A percentile compares a stretch with the other conserved stretches of the same genome.
These are phyloP conservation scores for Tetrahymena elliotti DNA, from an alignment of 73 alveolate species.

Conservation along the genomic window DNA sequence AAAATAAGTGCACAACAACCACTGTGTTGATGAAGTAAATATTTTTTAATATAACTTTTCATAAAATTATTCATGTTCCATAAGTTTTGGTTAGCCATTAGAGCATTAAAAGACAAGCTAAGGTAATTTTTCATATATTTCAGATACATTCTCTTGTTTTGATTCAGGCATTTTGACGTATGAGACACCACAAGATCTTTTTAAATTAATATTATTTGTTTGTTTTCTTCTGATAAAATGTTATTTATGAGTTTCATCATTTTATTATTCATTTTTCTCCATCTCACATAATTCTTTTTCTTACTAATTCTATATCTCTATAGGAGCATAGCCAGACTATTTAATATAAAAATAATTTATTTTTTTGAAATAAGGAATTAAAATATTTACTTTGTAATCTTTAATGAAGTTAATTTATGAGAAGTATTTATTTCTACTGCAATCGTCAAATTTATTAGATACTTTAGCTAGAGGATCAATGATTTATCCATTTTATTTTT, in stretches of 20 bases:
- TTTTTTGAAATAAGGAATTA: too few species aligned
- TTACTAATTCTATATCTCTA: slow-evolving; percentile 11
- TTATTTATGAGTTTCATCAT: slow-evolving; percentile 17
- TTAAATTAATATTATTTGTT: slow-evolving; percentile 37
- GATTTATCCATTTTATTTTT: neutral
- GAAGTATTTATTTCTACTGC: neutral
- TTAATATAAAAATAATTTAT: neutral
- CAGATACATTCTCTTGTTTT: slow-evolving; percentile 42
- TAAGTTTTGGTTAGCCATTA: slow-evolving; percentile 4
- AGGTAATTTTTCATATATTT: slow-evolving; percentile 29
- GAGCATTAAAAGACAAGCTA: slow-evolving; percentile 34
- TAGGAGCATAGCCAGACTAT: slow-evolving; percentile 38
- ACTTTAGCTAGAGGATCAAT: neutral
- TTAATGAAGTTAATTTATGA: neutral
- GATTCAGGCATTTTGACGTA: slow-evolving; percentile 61
- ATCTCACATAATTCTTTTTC: slow-evolving; percentile 13
- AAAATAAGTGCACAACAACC: slow-evolving; percentile 30
- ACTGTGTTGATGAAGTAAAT: neutral
- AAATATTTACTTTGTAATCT: neutral
- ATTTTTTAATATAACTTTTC: slow-evolving; percentile 6
- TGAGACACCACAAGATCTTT: slow-evolving; percentile 78
- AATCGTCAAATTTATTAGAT: neutral
- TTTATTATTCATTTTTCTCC: slow-evolving; percentile 18
- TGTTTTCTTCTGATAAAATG: slow-evolving; percentile 59
- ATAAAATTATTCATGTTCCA: slow-evolving; percentile 7